These are phyloP conservation scores for Trametes cinnabarina DNA, from an alignment of 768 basidiomycete species.

Conservation along the genomic window DNA sequence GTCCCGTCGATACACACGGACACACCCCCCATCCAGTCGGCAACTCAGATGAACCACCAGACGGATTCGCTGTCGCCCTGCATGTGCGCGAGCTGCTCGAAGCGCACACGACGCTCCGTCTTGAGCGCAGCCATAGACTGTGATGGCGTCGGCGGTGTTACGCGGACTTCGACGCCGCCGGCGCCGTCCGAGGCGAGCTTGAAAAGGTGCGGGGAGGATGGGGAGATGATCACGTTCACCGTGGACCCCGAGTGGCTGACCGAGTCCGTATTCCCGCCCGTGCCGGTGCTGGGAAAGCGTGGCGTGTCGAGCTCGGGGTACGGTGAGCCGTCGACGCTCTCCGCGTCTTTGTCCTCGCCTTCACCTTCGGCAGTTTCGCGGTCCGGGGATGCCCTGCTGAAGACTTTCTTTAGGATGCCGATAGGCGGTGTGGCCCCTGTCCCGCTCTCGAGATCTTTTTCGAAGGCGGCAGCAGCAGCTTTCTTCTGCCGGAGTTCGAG, in stretches of 20 bases:
- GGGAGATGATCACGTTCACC: slow-evolving; percentile 18
- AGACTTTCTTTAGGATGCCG: slow-evolving; percentile 3
- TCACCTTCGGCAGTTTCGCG: too few relatives aligned
- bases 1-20: neutral
- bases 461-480: neutral
- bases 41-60: slow-evolving; percentile 16
- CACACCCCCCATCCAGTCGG: neutral
- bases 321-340: neutral
- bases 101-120: slow-evolving; percentile 3
- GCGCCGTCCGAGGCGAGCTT: slow-evolving; percentile 14
- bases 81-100: slow-evolving; percentile 4
- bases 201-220: slow-evolving; percentile 16
- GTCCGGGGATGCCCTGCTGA: neutral
- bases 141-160: slow-evolving; percentile 21
- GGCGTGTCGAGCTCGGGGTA: neutral
- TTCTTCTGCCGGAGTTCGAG: neutral
- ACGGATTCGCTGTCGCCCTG: slow-evolving; percentile 12
- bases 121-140: slow-evolving; percentile 3
- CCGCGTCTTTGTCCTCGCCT: neutral
- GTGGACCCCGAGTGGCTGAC: neutral
- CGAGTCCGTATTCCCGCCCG: too few relatives aligned
- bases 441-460: slow-evolving; percentile 10
- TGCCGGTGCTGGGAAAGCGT: neutral
- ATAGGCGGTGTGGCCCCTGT: neutral
- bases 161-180: slow-evolving; percentile 15